Conservation (phyloP, 257 asterid genomes). For the Datura wrightii region DNA sequence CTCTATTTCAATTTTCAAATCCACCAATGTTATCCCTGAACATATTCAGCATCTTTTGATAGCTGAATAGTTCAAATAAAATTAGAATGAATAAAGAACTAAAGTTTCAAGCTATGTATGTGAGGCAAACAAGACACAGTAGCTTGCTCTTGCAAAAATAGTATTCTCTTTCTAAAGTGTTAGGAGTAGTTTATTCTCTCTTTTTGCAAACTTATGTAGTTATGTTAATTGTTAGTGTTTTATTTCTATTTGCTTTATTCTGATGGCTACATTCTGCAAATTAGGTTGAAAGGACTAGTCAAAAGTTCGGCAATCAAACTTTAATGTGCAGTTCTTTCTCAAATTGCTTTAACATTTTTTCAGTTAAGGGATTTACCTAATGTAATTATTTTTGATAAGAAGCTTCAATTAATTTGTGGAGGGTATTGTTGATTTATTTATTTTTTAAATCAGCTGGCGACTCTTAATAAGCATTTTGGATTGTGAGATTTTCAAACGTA, state of each 20-base stretch:
- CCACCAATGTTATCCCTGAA: background rate
- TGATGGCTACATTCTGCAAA: background rate
- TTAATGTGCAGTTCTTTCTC: background rate
- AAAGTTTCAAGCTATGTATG: no score
- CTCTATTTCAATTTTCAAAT: background rate
- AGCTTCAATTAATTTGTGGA: no score
- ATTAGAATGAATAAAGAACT: no score
- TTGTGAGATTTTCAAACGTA: background rate
- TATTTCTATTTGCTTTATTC: background rate
- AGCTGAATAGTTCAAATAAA: no score
- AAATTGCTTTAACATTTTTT: background rate
- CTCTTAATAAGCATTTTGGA: background rate
- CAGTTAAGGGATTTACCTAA: no score
- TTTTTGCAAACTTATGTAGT: background rate
- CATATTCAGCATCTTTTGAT: no score
- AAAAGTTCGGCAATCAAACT: background rate
- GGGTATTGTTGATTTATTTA: no score
- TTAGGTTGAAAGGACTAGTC: background rate
- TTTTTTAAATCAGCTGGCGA: no score
- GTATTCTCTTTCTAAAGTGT: background rate
- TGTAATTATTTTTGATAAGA: no score
- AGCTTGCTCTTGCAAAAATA: no score
- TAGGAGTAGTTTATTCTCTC: background rate
- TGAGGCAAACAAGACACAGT: no score
- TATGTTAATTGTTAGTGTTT: background rate